These are phyloP conservation scores for Coniosporium apollinis DNA, from an alignment of 495 filamentous ascomycete species.

Conservation along the genomic window DNA sequence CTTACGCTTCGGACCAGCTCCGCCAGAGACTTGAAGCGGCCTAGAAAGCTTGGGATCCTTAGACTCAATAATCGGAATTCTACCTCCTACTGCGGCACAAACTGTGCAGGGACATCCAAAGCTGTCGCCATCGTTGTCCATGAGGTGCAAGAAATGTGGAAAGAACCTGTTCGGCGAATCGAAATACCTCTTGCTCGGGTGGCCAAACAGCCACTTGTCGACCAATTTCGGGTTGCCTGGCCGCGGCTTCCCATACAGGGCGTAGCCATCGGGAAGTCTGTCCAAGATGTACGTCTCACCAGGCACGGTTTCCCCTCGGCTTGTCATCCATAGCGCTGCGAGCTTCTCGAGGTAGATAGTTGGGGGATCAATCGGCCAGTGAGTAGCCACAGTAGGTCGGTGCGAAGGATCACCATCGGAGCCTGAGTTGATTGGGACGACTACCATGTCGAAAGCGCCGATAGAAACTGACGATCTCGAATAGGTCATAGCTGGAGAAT, in stretches of 20 bases:
- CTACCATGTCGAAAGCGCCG: too few species aligned
- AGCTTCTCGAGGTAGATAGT: slow-evolving; percentile 19
- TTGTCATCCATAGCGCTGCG: slow-evolving; percentile 15
- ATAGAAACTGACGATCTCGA: too few species aligned
- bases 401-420: slow-evolving; percentile 23
- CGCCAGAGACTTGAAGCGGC: background rate
- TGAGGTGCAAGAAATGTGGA: slow-evolving; percentile 39
- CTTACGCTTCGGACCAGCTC: background rate
- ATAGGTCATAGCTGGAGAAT: too few species aligned
- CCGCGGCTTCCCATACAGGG: slow-evolving; percentile 30
- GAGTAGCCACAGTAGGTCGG: slow-evolving; percentile 9
- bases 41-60: too few species aligned
- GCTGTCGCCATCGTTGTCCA: slow-evolving; percentile 27
- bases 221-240: slow-evolving; percentile 22
- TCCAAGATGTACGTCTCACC: slow-evolving; percentile 30
- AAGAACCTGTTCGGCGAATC: slow-evolving; percentile 37
- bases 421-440: slow-evolving; percentile 14
- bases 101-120: slow-evolving; percentile 25
- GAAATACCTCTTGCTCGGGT: slow-evolving; percentile 33
- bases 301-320: slow-evolving; percentile 6
- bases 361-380: slow-evolving; percentile 10
- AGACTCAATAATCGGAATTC: too few species aligned
- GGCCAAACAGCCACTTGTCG: slow-evolving; percentile 39
- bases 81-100: slow-evolving; percentile 11
- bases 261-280: slow-evolving; percentile 38